phyloP scores from a whole-genome alignment of 345 rosid species.

The Dovyalis caffra region DNA sequence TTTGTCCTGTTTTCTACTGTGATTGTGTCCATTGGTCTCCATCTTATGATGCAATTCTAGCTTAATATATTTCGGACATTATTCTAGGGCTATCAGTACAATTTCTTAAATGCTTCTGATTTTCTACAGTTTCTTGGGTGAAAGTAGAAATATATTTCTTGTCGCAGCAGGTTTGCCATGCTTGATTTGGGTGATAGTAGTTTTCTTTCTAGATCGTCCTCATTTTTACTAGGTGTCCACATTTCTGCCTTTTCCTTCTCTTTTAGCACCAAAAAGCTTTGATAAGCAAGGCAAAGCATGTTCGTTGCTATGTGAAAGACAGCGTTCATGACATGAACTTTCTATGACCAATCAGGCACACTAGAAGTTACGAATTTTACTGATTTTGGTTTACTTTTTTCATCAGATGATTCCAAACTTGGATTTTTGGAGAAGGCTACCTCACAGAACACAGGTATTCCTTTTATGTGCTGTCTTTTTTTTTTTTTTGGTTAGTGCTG shows the following conservation, averaged over 20 bases:
- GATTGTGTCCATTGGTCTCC: no score
- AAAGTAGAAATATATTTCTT: neutral
- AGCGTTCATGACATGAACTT: no score
- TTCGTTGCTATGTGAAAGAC: neutral
- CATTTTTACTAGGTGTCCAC: no score
- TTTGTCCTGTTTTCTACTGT: no score
- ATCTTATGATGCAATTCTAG: no score
- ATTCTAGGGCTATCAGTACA: neutral
- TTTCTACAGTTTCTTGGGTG: neutral
- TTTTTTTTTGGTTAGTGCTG: neutral
- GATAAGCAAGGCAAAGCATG: neutral
- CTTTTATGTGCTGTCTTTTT: neutral
- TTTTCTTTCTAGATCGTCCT: neutral
- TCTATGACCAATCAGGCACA: neutral
- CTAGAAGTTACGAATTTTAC: neutral
- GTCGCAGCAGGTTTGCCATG: neutral
- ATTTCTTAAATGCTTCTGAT: neutral
- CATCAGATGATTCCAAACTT: conserved; percentile 75
- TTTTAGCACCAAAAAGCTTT: neutral
- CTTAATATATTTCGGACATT: no score
- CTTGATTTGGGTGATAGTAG: neutral
- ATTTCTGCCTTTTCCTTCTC: neutral
- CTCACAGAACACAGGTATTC: conserved; percentile 71
- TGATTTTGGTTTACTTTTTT: conserved; percentile 10
- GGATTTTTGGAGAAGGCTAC: conserved; percentile 77